phyloP scores from a whole-genome alignment of 164 flowering plant species.

The Magnolia sinica region DNA sequence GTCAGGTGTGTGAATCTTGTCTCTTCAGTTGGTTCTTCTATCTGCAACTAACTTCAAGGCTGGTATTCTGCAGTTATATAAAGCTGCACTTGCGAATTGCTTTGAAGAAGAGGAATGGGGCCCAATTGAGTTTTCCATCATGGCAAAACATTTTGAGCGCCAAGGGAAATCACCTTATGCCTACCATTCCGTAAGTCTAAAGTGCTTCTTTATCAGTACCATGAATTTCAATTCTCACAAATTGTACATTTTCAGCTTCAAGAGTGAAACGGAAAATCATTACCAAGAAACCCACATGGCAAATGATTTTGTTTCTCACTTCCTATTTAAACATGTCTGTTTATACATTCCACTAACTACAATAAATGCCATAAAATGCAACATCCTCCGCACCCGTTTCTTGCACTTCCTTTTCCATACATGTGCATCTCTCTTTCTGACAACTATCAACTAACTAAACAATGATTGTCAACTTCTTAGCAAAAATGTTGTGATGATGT shows the following conservation, averaged over 20 bases:
- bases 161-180: conserved; percentile 94
- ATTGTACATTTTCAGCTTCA: background rate
- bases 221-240: background rate
- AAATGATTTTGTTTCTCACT: background rate
- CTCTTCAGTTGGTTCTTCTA: background rate
- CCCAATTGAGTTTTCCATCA: conserved; percentile 72
- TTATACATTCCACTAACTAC: too few species aligned
- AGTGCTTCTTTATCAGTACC: background rate
- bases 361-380: too few species aligned
- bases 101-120: conserved; percentile 96
- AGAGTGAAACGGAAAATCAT: background rate
- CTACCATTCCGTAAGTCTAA: conserved; percentile 76
- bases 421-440: too few species aligned
- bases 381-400: too few species aligned
- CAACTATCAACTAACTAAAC: too few species aligned
- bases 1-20: background rate
- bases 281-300: background rate
- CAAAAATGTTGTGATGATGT: too few species aligned
- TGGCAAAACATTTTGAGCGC: conserved; percentile 93
- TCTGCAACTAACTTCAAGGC: background rate
- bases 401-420: too few species aligned
- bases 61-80: conserved; percentile 54
- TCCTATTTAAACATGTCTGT: background rate
- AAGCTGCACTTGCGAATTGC: conserved; percentile 83
- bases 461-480: too few species aligned